Conservation (phyloP, 345 rosid genomes). For the Gossypium ekmanianum region DNA sequence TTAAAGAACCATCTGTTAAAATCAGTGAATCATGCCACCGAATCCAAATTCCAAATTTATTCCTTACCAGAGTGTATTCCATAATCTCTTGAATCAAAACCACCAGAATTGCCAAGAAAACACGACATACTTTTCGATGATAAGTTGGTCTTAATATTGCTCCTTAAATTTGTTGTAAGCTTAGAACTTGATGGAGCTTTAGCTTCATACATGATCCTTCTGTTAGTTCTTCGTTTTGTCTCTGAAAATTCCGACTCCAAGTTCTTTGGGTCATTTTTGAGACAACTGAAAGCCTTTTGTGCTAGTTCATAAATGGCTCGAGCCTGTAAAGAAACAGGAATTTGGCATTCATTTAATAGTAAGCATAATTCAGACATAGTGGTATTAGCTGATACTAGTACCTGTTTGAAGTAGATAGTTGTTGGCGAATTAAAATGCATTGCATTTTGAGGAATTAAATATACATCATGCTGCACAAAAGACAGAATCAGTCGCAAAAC, state of each 20-base stretch:
- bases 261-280: conserved; percentile 43
- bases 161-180: conserved; percentile 24
- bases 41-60: no score
- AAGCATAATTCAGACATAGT: not conserved
- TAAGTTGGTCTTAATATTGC: not conserved
- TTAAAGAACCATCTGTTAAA: conserved; percentile 13
- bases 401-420: conserved; percentile 60
- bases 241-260: conserved; percentile 42
- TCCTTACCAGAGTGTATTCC: not conserved
- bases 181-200: conserved; percentile 22
- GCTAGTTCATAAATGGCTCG: conserved; percentile 55
- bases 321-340: conserved; percentile 38
- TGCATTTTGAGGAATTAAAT: conserved; percentile 53
- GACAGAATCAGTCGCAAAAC: conserved; percentile 9
- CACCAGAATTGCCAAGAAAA: not conserved
- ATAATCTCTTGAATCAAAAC: conserved; percentile 20
- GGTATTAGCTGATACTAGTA: conserved; percentile 14
- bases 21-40: not conserved
- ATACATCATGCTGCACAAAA: conserved; percentile 47
- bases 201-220: conserved; percentile 29
- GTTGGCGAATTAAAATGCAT: conserved; percentile 58
- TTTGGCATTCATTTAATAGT: conserved; percentile 12
- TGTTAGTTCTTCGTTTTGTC: conserved; percentile 36
- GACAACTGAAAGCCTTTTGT: conserved; percentile 48
- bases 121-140: conserved; percentile 22